These are phyloP conservation scores for Knoxia roxburghii DNA, from an alignment of 257 asterid species.

Conservation along the genomic window DNA sequence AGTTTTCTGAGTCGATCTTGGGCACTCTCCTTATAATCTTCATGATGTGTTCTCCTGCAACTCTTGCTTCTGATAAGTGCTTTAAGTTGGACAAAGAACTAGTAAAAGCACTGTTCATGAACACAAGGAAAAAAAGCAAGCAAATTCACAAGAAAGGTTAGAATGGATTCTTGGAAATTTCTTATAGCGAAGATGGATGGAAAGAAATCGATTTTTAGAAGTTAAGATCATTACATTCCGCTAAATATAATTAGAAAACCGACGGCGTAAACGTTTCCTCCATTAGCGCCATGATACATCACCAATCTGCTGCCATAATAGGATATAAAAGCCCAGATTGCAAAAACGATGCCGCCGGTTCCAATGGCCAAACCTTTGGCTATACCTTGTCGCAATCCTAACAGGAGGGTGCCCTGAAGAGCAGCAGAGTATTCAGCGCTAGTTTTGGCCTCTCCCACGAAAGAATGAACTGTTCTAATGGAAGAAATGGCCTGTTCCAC, in stretches of 20 bases:
- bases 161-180: no score
- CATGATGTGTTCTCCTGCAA: slow-evolving; percentile 64
- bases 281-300: slow-evolving; percentile 69
- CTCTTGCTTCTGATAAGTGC: slow-evolving; percentile 75
- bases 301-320: slow-evolving; percentile 81
- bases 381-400: slow-evolving; percentile 74
- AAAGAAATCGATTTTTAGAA: no score
- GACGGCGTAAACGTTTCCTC: slow-evolving; percentile 85
- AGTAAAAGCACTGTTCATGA: no score
- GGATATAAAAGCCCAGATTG: slow-evolving; percentile 80
- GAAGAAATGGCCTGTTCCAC: slow-evolving; percentile 86
- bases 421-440: slow-evolving; percentile 48
- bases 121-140: no score
- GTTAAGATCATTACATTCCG: slow-evolving; percentile 58
- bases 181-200: neutral
- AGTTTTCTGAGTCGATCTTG: slow-evolving; percentile 62
- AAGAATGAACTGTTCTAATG: slow-evolving; percentile 74
- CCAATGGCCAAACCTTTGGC: slow-evolving; percentile 93
- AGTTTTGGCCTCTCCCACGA: slow-evolving; percentile 67
- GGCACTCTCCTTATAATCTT: slow-evolving; percentile 67
- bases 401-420: slow-evolving; percentile 59
- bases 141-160: no score
- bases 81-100: slow-evolving; percentile 61
- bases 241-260: slow-evolving; percentile 76
- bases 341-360: slow-evolving; percentile 65